phyloP scores from a whole-genome alignment of 371 early-diverging fungal genomes.

The Mucor piriformis region DNA sequence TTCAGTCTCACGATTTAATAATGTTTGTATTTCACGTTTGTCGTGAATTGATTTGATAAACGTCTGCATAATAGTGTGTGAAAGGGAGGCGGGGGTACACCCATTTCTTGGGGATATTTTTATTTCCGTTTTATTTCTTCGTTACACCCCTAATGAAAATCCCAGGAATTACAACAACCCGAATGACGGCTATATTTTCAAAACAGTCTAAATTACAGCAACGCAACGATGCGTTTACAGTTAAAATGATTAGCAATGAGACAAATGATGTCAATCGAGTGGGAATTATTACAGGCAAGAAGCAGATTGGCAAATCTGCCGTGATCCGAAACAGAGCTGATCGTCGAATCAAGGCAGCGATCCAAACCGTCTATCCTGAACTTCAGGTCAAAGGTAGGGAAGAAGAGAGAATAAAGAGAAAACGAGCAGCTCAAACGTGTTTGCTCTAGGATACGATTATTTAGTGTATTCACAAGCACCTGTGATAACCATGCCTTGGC shows the following conservation, averaged over 20 bases:
- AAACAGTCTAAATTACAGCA: not conserved
- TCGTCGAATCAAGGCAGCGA: conserved; percentile 27
- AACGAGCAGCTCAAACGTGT: not conserved
- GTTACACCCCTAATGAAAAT: conserved; percentile 18
- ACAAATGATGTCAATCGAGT: conserved; percentile 2
- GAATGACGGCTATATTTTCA: conserved; percentile 4
- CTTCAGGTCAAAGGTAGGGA: conserved; percentile 11
- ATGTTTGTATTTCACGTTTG: not conserved
- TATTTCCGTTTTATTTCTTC: not conserved
- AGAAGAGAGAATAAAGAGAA: not conserved
- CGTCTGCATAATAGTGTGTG: conserved; percentile 11
- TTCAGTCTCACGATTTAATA: not conserved
- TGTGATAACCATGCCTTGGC: conserved; percentile 20
- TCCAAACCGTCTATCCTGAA: conserved; percentile 10
- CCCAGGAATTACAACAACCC: conserved; percentile 18
- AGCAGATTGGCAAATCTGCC: conserved; percentile 29
- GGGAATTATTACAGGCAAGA: conserved; percentile 29
- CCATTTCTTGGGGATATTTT: not conserved
- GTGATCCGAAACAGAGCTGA: conserved; percentile 28
- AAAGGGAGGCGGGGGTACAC: not conserved
- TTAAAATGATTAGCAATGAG: conserved; percentile 16
- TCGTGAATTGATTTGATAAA: conserved; percentile 13
- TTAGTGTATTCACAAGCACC: conserved; percentile 17
- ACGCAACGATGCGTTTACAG: not conserved
- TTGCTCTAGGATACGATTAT: conserved; percentile 24